phyloP scores from a whole-genome alignment of 306 rosid species.

The Sesbania bispinosa region DNA sequence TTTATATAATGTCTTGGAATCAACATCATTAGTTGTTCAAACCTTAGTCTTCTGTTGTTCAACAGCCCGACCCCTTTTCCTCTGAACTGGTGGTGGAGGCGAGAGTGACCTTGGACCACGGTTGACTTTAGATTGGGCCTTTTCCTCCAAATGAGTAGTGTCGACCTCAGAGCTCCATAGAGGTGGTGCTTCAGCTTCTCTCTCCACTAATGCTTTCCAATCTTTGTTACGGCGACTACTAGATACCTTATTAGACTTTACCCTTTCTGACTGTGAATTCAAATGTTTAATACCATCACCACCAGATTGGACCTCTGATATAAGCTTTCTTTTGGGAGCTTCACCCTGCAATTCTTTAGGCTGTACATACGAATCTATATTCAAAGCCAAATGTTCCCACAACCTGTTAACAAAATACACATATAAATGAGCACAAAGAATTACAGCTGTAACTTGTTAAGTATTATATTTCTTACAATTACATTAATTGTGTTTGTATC shows the following conservation, averaged over 20 bases:
- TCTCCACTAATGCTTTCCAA: conserved; percentile 70
- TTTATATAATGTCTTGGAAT: background rate
- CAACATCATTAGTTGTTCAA: conserved; percentile 24
- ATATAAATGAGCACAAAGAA: conserved; percentile 1
- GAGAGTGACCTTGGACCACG: conserved; percentile 43
- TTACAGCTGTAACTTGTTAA: background rate
- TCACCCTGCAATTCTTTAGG: conserved; percentile 50
- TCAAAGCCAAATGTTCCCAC: conserved; percentile 84
- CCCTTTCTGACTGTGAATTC: conserved; percentile 54
- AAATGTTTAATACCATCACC: conserved; percentile 35
- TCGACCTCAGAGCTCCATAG: conserved; percentile 54
- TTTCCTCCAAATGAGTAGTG: conserved; percentile 36
- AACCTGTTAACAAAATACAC: conserved; percentile 51
- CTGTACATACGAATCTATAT: conserved; percentile 53
- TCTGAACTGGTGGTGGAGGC: conserved; percentile 37
- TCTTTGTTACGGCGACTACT: conserved; percentile 70
- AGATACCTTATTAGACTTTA: conserved; percentile 38
- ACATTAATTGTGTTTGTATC: background rate
- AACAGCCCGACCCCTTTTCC: conserved; percentile 65
- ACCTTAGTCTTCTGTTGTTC: conserved; percentile 66
- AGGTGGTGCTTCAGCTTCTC: conserved; percentile 60
- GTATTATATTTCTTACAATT: conserved; percentile 4
- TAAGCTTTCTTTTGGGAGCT: conserved; percentile 38
- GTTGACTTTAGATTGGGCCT: conserved; percentile 28
- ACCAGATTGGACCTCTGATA: conserved; percentile 39